Evolutionary conservation across 768 basidiomycete genomes (phyloP).

Genomic region (Lactarius tabidus): DNA sequence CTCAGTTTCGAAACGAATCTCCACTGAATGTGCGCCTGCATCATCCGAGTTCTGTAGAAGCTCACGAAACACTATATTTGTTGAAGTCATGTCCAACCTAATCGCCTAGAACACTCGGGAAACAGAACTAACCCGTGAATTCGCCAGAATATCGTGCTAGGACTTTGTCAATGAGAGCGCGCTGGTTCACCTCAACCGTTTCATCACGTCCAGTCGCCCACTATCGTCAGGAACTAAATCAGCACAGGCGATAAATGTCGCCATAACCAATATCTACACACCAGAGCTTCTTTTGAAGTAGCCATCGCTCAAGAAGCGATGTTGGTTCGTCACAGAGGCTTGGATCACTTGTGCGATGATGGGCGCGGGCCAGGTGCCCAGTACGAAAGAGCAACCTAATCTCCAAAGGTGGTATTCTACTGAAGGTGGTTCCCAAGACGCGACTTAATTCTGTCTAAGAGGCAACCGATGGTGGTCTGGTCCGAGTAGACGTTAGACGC

Average conservation of each 20-base stretch:
- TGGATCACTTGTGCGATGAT: neutral
- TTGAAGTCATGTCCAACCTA: neutral
- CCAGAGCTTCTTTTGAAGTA: conserved; percentile 17
- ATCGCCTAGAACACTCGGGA: neutral
- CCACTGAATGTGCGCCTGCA: conserved; percentile 67
- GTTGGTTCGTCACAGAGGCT: neutral
- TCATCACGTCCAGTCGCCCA: conserved; percentile 68
- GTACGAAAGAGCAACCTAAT: neutral
- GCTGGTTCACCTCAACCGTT: conserved; percentile 88
- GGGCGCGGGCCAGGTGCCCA: neutral
- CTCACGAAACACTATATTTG: conserved; percentile 62
- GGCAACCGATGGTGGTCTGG: neutral
- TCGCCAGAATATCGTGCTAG: conserved; percentile 94
- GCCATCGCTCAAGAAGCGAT: conserved; percentile 3
- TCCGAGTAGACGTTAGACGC: neutral
- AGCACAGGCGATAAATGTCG: neutral
- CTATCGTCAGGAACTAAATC: conserved; percentile 29
- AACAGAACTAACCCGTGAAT: conserved; percentile 59
- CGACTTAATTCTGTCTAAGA: neutral
- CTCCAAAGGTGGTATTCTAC: neutral
- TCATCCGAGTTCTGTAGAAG: conserved; percentile 96
- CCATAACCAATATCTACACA: neutral
- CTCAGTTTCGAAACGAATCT: conserved; percentile 77
- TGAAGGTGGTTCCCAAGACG: neutral
- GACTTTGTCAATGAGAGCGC: conserved; percentile 96